These are phyloP conservation scores for Boletales sp. DNA, from an alignment of 768 basidiomycete species.

Conservation along the genomic window DNA sequence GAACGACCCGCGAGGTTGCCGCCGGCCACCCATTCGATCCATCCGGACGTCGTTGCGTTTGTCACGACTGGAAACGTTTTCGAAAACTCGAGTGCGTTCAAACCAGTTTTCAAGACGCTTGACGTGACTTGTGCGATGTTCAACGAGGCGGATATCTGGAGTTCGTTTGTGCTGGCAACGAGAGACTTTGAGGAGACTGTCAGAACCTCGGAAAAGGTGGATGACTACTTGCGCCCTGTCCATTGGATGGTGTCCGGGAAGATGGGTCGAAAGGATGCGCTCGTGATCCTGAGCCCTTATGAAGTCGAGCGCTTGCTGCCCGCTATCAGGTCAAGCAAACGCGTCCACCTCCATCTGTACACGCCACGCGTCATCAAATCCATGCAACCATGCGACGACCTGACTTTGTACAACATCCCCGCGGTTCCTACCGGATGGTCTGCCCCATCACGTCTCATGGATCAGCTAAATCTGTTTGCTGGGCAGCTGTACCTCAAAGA, in stretches of 20 bases:
- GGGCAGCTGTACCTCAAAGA: not conserved
- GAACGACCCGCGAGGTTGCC: not conserved
- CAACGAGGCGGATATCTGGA: slow-evolving; percentile 1
- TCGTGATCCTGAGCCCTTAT: slow-evolving; percentile 38
- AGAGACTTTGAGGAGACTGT: not conserved
- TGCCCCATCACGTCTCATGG: not conserved
- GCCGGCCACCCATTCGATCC: not conserved
- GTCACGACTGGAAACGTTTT: not conserved
- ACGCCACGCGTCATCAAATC: not conserved
- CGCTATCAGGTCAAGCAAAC: slow-evolving; percentile 27
- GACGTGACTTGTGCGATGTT: not conserved
- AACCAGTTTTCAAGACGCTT: not conserved
- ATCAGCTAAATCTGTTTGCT: slow-evolving; percentile 1
- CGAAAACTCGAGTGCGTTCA: not conserved
- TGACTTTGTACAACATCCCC: not conserved
- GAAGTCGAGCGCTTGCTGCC: slow-evolving; percentile 39
- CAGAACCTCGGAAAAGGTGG: not conserved
- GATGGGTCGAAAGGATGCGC: not conserved
- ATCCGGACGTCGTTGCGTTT: not conserved
- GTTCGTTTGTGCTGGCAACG: not conserved
- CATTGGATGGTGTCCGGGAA: slow-evolving; percentile 3
- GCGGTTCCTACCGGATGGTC: not conserved
- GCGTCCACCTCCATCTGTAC: slow-evolving; percentile 3
- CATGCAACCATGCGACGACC: slow-evolving; percentile 2
- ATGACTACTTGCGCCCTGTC: slow-evolving; percentile 1